Percentiles rank a stretch among this genome's conserved stretches.
Evolutionary conservation across 2,329 filamentous ascomycete genomes (phyloP).

Genomic region (Chalara sp.): DNA sequence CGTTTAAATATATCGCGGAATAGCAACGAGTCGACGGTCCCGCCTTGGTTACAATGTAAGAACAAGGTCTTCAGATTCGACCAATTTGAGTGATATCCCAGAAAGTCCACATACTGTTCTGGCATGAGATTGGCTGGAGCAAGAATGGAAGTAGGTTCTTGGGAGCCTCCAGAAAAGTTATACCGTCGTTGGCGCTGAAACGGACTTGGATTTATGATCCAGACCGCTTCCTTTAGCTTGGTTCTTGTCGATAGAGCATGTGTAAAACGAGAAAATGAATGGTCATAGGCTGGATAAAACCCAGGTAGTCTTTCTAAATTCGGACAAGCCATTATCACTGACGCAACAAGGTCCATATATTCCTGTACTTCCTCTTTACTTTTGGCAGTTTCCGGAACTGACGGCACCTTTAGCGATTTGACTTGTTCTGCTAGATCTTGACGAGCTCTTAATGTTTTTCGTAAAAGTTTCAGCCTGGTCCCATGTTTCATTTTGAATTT

Average conservation of each 20-base stretch:
- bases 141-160: conserved; percentile 15
- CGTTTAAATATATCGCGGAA: conserved; percentile 42
- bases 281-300: conserved; percentile 46
- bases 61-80: conserved; percentile 46
- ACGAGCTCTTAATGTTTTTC: conserved; percentile 48
- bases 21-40: conserved; percentile 44
- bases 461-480: conserved; percentile 47
- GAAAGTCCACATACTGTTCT: conserved; percentile 37
- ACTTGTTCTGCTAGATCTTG: conserved; percentile 48
- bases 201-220: conserved; percentile 38
- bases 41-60: conserved; percentile 51
- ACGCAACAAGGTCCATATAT: conserved; percentile 52
- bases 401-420: conserved; percentile 49
- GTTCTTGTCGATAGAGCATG: conserved; percentile 52
- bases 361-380: conserved; percentile 32
- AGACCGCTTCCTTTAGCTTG: conserved; percentile 51
- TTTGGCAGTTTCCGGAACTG: conserved; percentile 33
- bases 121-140: conserved; percentile 34
- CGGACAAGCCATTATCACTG: conserved; percentile 58
- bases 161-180: conserved; percentile 15
- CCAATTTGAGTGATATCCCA: conserved; percentile 49
- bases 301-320: conserved; percentile 55
- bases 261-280: conserved; percentile 48
- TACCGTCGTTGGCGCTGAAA: conserved; percentile 29
- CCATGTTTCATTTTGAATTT: conserved; percentile 47